phyloP scores from a whole-genome alignment of 345 rosid species.

The Pistacia integerrima region DNA sequence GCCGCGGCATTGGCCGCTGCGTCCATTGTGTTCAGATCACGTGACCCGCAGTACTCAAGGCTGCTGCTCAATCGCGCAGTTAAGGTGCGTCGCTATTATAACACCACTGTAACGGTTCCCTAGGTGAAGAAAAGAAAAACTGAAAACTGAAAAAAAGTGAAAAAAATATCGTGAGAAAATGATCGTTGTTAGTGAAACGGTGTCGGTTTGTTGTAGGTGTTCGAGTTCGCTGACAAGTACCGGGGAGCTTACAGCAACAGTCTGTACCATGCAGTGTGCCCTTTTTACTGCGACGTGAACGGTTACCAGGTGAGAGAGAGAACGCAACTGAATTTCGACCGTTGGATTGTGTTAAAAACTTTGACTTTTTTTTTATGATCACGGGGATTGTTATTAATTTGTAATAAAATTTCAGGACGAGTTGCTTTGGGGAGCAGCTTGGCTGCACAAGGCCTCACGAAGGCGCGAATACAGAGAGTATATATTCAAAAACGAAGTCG shows the following conservation, averaged over 20 bases:
- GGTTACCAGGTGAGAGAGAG: slow-evolving; percentile 76
- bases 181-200: slow-evolving; percentile 27
- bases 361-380: slow-evolving; percentile 13
- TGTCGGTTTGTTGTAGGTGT: slow-evolving; percentile 53
- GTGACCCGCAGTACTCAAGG: slow-evolving; percentile 80
- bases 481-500: slow-evolving; percentile 79
- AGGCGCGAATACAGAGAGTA: slow-evolving; percentile 68
- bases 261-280: slow-evolving; percentile 78
- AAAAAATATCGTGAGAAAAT: slow-evolving; percentile 13
- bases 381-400: background rate
- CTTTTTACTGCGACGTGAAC: slow-evolving; percentile 93
- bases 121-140: background rate
- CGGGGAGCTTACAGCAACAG: slow-evolving; percentile 84
- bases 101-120: background rate
- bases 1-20: slow-evolving; percentile 98
- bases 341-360: slow-evolving; percentile 8
- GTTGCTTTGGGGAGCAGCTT: slow-evolving; percentile 95
- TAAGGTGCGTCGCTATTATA: slow-evolving; percentile 46
- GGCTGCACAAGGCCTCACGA: slow-evolving; percentile 93
- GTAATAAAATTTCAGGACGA: slow-evolving; percentile 56
- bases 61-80: slow-evolving; percentile 70
- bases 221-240: slow-evolving; percentile 82
- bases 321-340: background rate
- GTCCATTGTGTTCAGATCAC: slow-evolving; percentile 84
- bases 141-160: background rate